Evolutionary conservation across 2,329 filamentous ascomycete species (phyloP), one percentile per base, ranked within the genome.

Genomic region (Aspergillus caelatus): DNA sequence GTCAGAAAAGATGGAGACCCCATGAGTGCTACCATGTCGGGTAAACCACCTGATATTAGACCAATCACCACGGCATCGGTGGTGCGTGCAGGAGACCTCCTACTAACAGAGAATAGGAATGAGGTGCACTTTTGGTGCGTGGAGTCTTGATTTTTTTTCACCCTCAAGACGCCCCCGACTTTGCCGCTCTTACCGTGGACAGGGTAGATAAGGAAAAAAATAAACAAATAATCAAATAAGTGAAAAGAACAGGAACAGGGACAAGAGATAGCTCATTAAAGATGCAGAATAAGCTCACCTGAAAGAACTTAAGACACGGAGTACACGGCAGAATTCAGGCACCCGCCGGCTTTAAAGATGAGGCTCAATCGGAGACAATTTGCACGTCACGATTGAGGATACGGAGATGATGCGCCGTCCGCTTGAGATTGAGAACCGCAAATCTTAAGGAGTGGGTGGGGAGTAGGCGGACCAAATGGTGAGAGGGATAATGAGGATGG

Each of bases 331-430:
- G 41, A 43, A 57, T 36, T 52, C 52, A 61, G 59, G 41, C 52
- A 61, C 52, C 52, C 52, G 41, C 41, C 52, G 52, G 48, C 39
- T 45, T 57, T 58, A 48, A 53, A 41, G 55, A 68, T 68, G 66
- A 68, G 66, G 65, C 66, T 68, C 66, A 66, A 66, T 63, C 60
- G 66, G 64, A 67, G 64, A 48, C 62, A 59, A 67, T 32, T 66
- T 60, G 62, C 64, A 63, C 64, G 60, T 62, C 63, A 65, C 62
- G 58, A 60, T 63, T 50, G 39, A 52, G 41, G 21, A 57, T 26
- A 46, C 53, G 41, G 43, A 39, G 32, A 48, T 53, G 53, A 60
- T 54, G 57, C 34, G 56, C 39, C 55, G 48, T 60, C 41, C 48
- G 62, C 61, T 57, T 63, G 28, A 55, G 57, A 48, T 46, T 46